A percentile compares a stretch with the other conserved stretches of the same genome.
phyloP scores from a whole-genome alignment of 768 basidiomycete genomes.

The Coprinopsis marcescibilis region DNA sequence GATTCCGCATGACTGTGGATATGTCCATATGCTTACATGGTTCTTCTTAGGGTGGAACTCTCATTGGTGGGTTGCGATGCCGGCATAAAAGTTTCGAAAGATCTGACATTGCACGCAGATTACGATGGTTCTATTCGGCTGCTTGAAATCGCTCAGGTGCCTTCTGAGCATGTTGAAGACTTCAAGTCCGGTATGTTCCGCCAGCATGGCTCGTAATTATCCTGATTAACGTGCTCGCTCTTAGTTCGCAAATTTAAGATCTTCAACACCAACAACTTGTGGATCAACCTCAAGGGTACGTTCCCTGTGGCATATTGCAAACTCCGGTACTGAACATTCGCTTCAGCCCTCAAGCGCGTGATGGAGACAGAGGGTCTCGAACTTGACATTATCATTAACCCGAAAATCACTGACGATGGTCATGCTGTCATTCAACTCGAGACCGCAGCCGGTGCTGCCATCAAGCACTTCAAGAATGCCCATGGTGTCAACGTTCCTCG shows the following conservation, averaged over 20 bases:
- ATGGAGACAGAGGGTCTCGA: conserved; percentile 86
- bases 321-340: conserved; percentile 8
- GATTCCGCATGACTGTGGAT: not conserved
- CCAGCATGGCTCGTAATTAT: not conserved
- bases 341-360: conserved; percentile 76
- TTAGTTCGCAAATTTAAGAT: conserved; percentile 88
- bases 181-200: conserved; percentile 70
- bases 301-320: not conserved
- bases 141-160: conserved; percentile 93
- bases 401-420: conserved; percentile 82
- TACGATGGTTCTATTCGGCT: conserved; percentile 85
- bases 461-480: conserved; percentile 89
- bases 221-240: not conserved
- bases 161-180: conserved; percentile 88
- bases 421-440: conserved; percentile 85
- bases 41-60: conserved; percentile 76
- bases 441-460: conserved; percentile 89
- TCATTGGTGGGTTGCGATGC: conserved; percentile 46
- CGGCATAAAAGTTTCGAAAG: not conserved
- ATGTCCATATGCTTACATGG: not conserved
- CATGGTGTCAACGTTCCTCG: conserved; percentile 95
- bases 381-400: conserved; percentile 93
- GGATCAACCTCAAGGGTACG: conserved; percentile 71
- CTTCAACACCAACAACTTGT: conserved; percentile 83
- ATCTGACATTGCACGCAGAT: conserved; percentile 28